Base-by-base conservation (phyloP, 345 rosid species). In the Bruguiera parviflora region DNA sequence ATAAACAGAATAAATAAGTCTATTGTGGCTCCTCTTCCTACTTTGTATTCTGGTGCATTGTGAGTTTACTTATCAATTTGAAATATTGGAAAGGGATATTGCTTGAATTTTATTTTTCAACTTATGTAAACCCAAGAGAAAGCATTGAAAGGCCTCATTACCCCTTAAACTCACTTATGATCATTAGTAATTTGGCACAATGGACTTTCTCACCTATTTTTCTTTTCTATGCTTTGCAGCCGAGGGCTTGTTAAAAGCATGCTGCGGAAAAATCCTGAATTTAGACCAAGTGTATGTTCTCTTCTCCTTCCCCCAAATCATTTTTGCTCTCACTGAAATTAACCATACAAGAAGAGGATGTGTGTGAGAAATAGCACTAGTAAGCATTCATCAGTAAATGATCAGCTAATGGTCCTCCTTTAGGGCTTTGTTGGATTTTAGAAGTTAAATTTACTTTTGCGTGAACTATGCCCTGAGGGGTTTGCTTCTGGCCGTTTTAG, bases 251-350 rank as follows among this genome's bases (percentile, higher is more conserved):
- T 95, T 63, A 95, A 88, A 78, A 95, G 89, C 87, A 92, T 92
- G 99, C 86, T 95, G 80, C 85, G 99, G 81, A 95, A 92, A 78
- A 95, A 92, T 75, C 97, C 99, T 31, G 96, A 95, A 79, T 87
- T 95, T 67, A 78, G 99, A 83, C 97, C 99, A 75, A 95, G 86
- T 71, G 98, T 94, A 91, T 27, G 95, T 83, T 68, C 62, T 81
- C 67, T 61, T 69, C 49, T 49, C 39, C 59, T 39, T 72, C 63
- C 49, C 47, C 33, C 6, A 4, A 9, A 24, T 9, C 16, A 1
- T 35, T 8, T 25, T 53, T 58, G 27, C 1, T 24, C 6, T 70
- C 63, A 52, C 8, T 29, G 22, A 57, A 16, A 39, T 29, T 61
- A 6, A 32, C 43, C 21, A n/a, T 19, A 9, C 20, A 20, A 3